These are phyloP conservation scores for Nakazawaea laoshanensis DNA, from an alignment of 805 yeast species.

Conservation along the genomic window DNA sequence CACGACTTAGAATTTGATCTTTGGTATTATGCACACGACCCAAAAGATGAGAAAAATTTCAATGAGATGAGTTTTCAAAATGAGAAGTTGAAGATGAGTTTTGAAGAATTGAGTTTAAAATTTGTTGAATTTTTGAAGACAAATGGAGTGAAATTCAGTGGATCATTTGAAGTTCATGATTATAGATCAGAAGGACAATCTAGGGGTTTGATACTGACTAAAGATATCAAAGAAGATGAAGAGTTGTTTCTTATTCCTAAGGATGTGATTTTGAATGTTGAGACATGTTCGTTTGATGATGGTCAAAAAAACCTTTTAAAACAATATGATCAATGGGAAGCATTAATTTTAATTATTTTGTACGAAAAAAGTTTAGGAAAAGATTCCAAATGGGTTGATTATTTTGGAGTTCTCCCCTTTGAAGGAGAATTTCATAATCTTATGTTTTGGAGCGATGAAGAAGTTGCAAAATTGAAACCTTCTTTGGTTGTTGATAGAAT, in stretches of 20 bases:
- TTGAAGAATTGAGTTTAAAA: conserved; percentile 23
- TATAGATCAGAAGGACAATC: conserved; percentile 57
- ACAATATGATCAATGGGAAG: conserved; percentile 64
- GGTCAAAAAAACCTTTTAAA: conserved; percentile 26
- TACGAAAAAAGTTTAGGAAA: conserved; percentile 45
- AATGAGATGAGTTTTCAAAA: not conserved
- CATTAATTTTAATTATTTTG: conserved; percentile 58
- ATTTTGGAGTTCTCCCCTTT: conserved; percentile 64
- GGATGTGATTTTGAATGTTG: conserved; percentile 44
- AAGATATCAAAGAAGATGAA: conserved; percentile 55
- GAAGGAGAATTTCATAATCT: conserved; percentile 43
- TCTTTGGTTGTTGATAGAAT: conserved; percentile 63
- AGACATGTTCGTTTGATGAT: conserved; percentile 39
- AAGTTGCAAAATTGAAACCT: conserved; percentile 51
- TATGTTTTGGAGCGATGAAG: conserved; percentile 72
- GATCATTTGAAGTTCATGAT: conserved; percentile 55
- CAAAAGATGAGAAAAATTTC: conserved; percentile 2
- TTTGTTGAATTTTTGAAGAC: conserved; percentile 38
- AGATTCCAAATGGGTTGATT: conserved; percentile 56
- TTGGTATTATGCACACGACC: too few species aligned
- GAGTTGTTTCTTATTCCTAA: conserved; percentile 65
- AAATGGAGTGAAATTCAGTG: conserved; percentile 39
- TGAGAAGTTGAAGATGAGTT: conserved; percentile 11
- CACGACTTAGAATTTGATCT: too few species aligned
- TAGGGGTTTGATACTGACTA: conserved; percentile 62